These are phyloP conservation scores for Agapanthus africanus DNA, from an alignment of 106 monocot species.

Conservation along the genomic window DNA sequence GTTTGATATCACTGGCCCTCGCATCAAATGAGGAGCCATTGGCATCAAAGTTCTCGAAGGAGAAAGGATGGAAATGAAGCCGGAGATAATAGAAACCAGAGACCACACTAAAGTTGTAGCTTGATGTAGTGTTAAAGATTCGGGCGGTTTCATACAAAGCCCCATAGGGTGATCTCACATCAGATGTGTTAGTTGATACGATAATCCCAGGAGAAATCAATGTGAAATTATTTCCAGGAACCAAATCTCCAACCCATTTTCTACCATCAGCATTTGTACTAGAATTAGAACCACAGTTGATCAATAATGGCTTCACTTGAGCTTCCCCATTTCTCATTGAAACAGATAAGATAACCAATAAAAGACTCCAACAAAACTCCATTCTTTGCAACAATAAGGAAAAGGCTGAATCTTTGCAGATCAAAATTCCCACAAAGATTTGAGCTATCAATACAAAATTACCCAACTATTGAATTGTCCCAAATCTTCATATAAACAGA, in stretches of 20 bases:
- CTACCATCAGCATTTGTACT: conserved; percentile 33
- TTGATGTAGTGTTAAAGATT: conserved; percentile 42
- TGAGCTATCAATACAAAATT: too few species aligned
- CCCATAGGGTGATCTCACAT: conserved; percentile 11
- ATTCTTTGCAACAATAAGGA: conserved; percentile 11
- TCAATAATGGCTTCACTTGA: conserved; percentile 35
- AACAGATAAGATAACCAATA: conserved; percentile 6
- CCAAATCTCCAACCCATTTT: conserved; percentile 61
- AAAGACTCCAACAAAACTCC: conserved; percentile 11
- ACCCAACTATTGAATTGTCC: too few species aligned
- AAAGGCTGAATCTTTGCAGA: too few species aligned
- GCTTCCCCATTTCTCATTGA: conserved; percentile 5
- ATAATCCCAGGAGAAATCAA: conserved; percentile 32
- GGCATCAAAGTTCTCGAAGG: conserved; percentile 9
- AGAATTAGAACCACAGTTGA: conserved; percentile 64
- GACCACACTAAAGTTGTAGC: conserved; percentile 37
- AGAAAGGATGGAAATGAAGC: conserved; percentile 52
- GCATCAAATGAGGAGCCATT: conserved; percentile 50
- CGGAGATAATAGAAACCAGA: conserved; percentile 43
- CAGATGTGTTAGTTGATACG: background rate
- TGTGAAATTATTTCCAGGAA: conserved; percentile 36
- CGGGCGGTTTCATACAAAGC: conserved; percentile 45
- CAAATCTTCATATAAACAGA: too few species aligned
- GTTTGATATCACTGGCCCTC: conserved; percentile 32
- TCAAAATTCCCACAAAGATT: too few species aligned